Conservation (phyloP, 1,284 basidiomycete species). For the Ustilago shanxiensis region DNA sequence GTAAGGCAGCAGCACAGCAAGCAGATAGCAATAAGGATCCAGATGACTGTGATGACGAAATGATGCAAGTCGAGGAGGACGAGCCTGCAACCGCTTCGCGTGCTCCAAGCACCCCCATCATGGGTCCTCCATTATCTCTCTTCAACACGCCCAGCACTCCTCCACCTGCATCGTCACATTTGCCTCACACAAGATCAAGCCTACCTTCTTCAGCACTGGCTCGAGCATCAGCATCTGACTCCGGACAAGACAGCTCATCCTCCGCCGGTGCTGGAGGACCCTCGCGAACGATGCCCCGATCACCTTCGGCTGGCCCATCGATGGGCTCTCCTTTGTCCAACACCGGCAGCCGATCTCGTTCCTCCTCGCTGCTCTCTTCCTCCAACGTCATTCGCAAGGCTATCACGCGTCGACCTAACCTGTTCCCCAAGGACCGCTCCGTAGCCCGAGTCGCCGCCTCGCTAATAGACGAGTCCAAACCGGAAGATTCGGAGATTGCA, state of each 20-base stretch:
- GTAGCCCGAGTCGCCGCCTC: slow-evolving; percentile 63
- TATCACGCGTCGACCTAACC: slow-evolving; percentile 42
- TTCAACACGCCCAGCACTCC: slow-evolving; percentile 35
- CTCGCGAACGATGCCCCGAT: slow-evolving; percentile 18
- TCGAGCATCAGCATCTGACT: slow-evolving; percentile 41
- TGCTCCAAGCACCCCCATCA: slow-evolving; percentile 31
- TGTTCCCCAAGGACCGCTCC: slow-evolving; percentile 51
- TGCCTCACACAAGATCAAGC: slow-evolving; percentile 2
- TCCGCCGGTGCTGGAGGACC: slow-evolving; percentile 26
- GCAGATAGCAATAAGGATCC: slow-evolving; percentile 15
- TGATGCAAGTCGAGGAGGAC: slow-evolving; percentile 44
- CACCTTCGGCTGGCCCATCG: slow-evolving; percentile 24
- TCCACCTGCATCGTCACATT: slow-evolving; percentile 25
- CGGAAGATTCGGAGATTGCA: slow-evolving; percentile 62
- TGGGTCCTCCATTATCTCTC: slow-evolving; percentile 37
- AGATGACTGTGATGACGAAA: slow-evolving; percentile 46
- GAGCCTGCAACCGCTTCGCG: slow-evolving; percentile 13
- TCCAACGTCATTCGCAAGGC: slow-evolving; percentile 44
- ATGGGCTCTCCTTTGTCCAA: slow-evolving; percentile 28
- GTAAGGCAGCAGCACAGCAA: slow-evolving; percentile 10
- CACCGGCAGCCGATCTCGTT: slow-evolving; percentile 24
- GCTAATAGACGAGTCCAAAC: slow-evolving; percentile 59
- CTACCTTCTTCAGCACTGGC: slow-evolving; percentile 24
- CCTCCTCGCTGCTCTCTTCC: slow-evolving; percentile 30
- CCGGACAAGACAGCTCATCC: slow-evolving; percentile 50